Evolutionary conservation across 345 rosid genomes (phyloP).

Genomic region (Orychophragmus violaceus): DNA sequence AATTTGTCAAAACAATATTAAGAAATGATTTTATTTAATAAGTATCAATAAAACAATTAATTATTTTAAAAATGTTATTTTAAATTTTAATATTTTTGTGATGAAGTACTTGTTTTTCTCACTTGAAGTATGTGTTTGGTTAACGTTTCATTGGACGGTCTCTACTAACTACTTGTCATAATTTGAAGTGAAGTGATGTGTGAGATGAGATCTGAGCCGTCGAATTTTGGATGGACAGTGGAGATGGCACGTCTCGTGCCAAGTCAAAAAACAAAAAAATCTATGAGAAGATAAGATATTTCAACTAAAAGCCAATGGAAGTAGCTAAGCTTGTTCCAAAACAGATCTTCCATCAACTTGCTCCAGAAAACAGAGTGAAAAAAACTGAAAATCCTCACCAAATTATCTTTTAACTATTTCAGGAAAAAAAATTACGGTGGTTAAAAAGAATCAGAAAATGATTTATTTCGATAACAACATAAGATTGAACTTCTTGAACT

Average conservation of each 20-base stretch:
- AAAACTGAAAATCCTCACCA: background rate
- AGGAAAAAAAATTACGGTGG: background rate
- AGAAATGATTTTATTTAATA: background rate
- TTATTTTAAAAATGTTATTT: background rate
- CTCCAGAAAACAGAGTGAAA: background rate
- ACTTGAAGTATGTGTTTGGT: background rate
- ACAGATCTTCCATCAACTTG: background rate
- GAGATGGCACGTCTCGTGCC: constrained; percentile 29
- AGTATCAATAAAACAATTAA: too few relatives aligned
- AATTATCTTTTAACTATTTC: background rate
- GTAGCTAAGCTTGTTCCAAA: background rate
- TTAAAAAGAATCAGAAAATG: constrained; percentile 2
- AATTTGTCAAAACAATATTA: too few relatives aligned
- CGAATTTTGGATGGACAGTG: constrained; percentile 18
- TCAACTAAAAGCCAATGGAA: constrained; percentile 9
- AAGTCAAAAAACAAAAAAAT: constrained; percentile 3
- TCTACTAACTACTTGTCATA: constrained; percentile 17
- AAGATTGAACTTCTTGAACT: background rate
- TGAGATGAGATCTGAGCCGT: constrained; percentile 32
- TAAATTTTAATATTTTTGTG: background rate
- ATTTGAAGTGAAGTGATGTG: background rate
- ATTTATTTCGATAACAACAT: constrained; percentile 10
- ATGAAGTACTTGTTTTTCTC: background rate
- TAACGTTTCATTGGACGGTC: background rate
- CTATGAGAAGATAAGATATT: constrained; percentile 22